A percentile compares a stretch with the other conserved stretches of the same genome.
phyloP scores from a whole-genome alignment of 495 filamentous ascomycete species.

The Penicillium crystallinum region DNA sequence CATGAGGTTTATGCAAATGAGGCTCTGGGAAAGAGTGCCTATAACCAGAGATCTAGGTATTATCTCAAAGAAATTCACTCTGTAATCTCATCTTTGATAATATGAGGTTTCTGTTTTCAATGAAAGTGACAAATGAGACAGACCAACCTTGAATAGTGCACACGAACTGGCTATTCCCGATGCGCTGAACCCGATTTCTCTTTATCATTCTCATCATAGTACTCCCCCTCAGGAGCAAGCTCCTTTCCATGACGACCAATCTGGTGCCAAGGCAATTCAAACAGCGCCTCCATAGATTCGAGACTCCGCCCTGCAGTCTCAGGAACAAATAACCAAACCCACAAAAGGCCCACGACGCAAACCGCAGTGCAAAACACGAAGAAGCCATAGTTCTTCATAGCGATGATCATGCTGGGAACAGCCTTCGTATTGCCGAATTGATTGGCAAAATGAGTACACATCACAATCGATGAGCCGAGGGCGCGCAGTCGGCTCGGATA shows the following conservation, averaged over 20 bases:
- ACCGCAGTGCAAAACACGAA: constrained; percentile 54
- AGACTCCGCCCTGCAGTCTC: constrained; percentile 9
- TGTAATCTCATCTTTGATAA: too few relatives aligned
- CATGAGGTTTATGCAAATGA: too few relatives aligned
- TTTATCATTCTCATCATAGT: background rate
- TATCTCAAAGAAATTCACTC: too few relatives aligned
- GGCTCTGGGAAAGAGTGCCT: too few relatives aligned
- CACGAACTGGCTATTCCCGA: background rate
- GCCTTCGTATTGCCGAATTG: constrained; percentile 51
- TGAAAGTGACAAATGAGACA: background rate
- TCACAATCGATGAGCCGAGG: constrained; percentile 6
- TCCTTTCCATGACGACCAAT: constrained; percentile 44
- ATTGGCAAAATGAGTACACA: constrained; percentile 53
- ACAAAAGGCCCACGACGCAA: constrained; percentile 42
- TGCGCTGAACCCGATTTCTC: background rate
- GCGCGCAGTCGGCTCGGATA: constrained; percentile 42
- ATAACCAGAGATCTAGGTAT: too few relatives aligned
- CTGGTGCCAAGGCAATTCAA: constrained; percentile 50
- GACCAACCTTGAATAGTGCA: background rate
- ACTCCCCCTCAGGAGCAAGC: background rate
- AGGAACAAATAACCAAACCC: constrained; percentile 41
- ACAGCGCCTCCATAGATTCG: constrained; percentile 50
- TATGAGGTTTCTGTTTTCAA: background rate
- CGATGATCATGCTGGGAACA: constrained; percentile 42
- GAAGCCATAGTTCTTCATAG: constrained; percentile 42